phyloP scores from a whole-genome alignment of 305 asterid genomes.

The Fraxinus nigra region DNA sequence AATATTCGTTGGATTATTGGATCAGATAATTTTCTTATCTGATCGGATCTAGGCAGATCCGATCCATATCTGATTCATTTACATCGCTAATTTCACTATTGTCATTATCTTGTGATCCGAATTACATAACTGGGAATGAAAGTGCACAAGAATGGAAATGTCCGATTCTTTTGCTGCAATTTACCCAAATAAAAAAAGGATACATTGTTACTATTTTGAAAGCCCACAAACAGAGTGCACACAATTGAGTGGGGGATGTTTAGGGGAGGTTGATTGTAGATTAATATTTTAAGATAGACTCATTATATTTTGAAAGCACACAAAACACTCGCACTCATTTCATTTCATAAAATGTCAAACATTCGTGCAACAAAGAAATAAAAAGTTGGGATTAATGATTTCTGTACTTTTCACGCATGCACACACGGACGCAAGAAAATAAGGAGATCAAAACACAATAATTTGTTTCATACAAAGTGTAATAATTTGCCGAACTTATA shows the following conservation, averaged over 20 bases:
- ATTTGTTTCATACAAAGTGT: background rate
- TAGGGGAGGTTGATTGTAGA: background rate
- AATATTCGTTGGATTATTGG: too few species aligned
- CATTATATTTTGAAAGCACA: background rate
- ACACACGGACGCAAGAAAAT: background rate
- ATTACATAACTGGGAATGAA: too few species aligned
- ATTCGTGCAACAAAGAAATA: background rate
- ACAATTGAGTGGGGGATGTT: background rate
- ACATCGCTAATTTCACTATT: too few species aligned
- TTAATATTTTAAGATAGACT: background rate
- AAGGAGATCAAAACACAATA: conserved; percentile 18
- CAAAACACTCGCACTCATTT: background rate
- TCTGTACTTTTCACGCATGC: background rate
- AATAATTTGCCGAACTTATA: conserved; percentile 9
- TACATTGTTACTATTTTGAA: background rate
- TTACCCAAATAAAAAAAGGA: background rate
- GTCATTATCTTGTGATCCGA: too few species aligned
- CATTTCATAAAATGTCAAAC: background rate
- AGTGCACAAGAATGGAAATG: too few species aligned
- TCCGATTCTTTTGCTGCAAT: too few species aligned
- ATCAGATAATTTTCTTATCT: too few species aligned
- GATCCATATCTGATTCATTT: too few species aligned
- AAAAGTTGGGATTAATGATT: background rate
- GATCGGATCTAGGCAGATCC: too few species aligned
- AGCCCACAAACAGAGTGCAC: background rate